phyloP scores from a whole-genome alignment of 2,329 filamentous ascomycete genomes.

The Didymella glomerata region DNA sequence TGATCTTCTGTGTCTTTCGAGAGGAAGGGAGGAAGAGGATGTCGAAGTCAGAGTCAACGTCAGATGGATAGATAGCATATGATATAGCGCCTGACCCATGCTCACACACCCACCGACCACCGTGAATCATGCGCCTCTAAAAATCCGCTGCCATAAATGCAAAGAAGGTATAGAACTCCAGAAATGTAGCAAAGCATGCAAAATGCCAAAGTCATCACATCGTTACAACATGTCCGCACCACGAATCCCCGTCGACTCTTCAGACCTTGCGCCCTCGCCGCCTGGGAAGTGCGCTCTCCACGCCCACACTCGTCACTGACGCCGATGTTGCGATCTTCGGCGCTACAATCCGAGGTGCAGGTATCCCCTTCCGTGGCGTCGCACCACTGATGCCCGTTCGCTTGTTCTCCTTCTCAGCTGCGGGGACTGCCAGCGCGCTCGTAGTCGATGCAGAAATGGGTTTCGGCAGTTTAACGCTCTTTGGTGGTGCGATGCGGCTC shows the following conservation, averaged over 20 bases:
- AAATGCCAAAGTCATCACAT: constrained; percentile 7
- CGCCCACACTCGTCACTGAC: constrained; percentile 22
- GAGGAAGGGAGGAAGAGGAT: neutral
- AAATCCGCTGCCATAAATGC: constrained; percentile 1
- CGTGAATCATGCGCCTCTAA: constrained; percentile 4
- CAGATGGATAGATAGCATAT: neutral
- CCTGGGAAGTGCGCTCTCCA: constrained; percentile 44
- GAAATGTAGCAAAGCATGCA: constrained; percentile 2
- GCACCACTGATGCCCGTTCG: constrained; percentile 34
- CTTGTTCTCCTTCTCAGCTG: constrained; percentile 29
- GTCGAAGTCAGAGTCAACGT: neutral
- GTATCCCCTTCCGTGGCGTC: constrained; percentile 45
- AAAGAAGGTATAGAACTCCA: constrained; percentile 17
- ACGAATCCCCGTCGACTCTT: neutral
- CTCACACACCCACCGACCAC: neutral
- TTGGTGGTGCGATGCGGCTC: constrained; percentile 46
- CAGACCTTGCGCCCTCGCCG: constrained; percentile 38
- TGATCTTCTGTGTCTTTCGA: no score
- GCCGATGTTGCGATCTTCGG: constrained; percentile 14
- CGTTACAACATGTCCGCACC: neutral
- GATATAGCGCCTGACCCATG: neutral
- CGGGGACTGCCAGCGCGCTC: neutral
- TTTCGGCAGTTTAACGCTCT: constrained; percentile 46
- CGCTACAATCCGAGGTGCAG: constrained; percentile 32
- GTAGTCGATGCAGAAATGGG: constrained; percentile 11